These are phyloP conservation scores for Hanseniaspora osmophila DNA, from an alignment of 805 yeast species.

Conservation along the genomic window DNA sequence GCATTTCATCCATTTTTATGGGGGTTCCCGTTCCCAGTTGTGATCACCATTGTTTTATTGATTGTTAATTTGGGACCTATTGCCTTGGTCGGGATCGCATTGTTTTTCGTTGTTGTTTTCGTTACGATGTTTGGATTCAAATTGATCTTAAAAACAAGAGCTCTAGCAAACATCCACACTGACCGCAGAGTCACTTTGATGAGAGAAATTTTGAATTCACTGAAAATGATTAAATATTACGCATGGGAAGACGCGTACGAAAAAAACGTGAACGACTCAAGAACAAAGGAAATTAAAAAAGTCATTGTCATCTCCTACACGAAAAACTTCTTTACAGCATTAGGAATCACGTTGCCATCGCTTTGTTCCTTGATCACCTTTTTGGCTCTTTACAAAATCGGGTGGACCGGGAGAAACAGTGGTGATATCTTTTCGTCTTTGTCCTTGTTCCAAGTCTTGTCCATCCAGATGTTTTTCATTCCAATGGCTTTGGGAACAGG, in stretches of 20 bases:
- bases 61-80: constrained; percentile 55
- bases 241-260: constrained; percentile 77
- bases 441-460: constrained; percentile 40
- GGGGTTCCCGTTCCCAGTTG: constrained; percentile 29
- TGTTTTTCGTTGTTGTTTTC: constrained; percentile 34
- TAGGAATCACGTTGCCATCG: constrained; percentile 35
- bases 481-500: constrained; percentile 31
- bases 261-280: constrained; percentile 33
- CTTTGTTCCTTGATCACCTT: constrained; percentile 45
- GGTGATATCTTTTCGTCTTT: constrained; percentile 45
- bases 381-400: constrained; percentile 26
- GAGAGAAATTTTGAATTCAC: constrained; percentile 46
- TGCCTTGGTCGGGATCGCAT: constrained; percentile 51
- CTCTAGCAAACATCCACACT: constrained; percentile 40
- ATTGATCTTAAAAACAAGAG: constrained; percentile 37
- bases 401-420: constrained; percentile 25
- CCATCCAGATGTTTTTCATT: constrained; percentile 34
- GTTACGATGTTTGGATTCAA: constrained; percentile 32
- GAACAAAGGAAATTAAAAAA: constrained; percentile 40
- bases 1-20: constrained; percentile 47
- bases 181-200: constrained; percentile 49
- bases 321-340: constrained; percentile 40
- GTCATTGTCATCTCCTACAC: constrained; percentile 22
- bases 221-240: constrained; percentile 65
- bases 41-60: constrained; percentile 48